These are phyloP conservation scores for Pleurotus tuoliensis DNA, from an alignment of 768 basidiomycete species.

Conservation along the genomic window DNA sequence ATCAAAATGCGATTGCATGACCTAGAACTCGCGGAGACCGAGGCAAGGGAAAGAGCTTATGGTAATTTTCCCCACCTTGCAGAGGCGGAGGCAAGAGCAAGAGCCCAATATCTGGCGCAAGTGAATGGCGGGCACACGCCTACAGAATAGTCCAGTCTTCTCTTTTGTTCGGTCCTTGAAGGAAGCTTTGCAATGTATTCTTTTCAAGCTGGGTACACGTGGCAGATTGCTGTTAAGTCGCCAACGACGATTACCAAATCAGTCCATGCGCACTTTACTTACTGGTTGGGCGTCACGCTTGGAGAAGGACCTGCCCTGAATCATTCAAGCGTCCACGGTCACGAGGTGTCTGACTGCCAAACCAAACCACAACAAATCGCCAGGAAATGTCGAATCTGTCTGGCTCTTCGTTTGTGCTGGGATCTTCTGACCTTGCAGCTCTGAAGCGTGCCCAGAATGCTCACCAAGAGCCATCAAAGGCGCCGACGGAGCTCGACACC, in stretches of 20 bases:
- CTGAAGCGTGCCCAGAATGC: constrained; percentile 14
- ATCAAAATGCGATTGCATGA: constrained; percentile 37
- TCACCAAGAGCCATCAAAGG: constrained; percentile 14
- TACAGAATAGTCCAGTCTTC: not conserved
- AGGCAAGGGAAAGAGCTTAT: constrained; percentile 10
- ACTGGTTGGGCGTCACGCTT: no score
- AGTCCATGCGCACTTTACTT: not conserved
- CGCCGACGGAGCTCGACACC: constrained; percentile 19
- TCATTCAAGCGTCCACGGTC: constrained; percentile 7
- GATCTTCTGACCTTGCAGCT: constrained; percentile 20
- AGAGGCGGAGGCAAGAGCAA: not conserved
- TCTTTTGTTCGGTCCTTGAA: no score
- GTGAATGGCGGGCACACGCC: not conserved
- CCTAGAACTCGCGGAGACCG: constrained; percentile 16
- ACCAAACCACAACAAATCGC: constrained; percentile 13
- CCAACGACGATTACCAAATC: constrained; percentile 1
- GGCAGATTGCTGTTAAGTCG: constrained; percentile 2
- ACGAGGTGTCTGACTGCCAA: constrained; percentile 10
- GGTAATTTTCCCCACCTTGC: not conserved
- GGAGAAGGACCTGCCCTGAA: constrained; percentile 8
- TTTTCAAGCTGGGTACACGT: not conserved
- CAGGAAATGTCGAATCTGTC: constrained; percentile 39
- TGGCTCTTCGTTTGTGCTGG: constrained; percentile 27
- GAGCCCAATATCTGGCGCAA: not conserved
- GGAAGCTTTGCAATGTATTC: not conserved